Base-by-base conservation (phyloP, 805 yeast genomes). In the Teunomyces stri region DNA sequence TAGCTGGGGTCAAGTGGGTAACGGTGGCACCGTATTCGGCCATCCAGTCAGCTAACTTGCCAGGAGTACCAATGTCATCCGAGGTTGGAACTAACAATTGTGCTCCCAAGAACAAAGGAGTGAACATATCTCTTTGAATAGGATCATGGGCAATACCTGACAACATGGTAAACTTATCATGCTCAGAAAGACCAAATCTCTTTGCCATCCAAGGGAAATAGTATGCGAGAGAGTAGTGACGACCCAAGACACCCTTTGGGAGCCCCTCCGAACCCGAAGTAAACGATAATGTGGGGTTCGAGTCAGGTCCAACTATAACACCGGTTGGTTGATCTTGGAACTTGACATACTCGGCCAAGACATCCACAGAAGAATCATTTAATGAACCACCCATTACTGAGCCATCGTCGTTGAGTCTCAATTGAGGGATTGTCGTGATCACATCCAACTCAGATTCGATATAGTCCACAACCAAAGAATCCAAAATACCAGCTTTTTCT, bases 111-210 rank as follows among this genome's bases (percentile, higher is more conserved):
- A 94, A 94, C 52, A 94, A 77, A 18, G 99, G 99, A 6, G 99
- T 94, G 68, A 94, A 94, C 87, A 94, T 94, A 69, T 94, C 99
- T 75, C 99, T 86, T 74, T 94, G 99, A 53, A 94, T 92, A 10
- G 99, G 99, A 69, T 94, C 99, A 66, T 94, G 99, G 0, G 99
- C 99, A 65, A 94, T 94, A 61, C 99, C 99, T 6, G 96, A 87
- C 51, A 94, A 78, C 99, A 94, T 94, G 16, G 99, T 94, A 74
- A 94, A 94, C 61, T 76, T 86, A 67, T 95, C 99, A 30, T 82
- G 78, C 46, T 79, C 85, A 36, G 87, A 78, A 34, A 94, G 78
- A 29, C 84, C 81, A 60, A 94, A 94, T 39, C 85, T 80, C 66
- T 88, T 69, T 15, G 97, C 77, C 99, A 94, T 94, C 99, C 99